Percentiles rank a stretch among this genome's conserved stretches.
Conservation (phyloP, 352 stramenopile genomes). For the Pythium brachiatum region DNA sequence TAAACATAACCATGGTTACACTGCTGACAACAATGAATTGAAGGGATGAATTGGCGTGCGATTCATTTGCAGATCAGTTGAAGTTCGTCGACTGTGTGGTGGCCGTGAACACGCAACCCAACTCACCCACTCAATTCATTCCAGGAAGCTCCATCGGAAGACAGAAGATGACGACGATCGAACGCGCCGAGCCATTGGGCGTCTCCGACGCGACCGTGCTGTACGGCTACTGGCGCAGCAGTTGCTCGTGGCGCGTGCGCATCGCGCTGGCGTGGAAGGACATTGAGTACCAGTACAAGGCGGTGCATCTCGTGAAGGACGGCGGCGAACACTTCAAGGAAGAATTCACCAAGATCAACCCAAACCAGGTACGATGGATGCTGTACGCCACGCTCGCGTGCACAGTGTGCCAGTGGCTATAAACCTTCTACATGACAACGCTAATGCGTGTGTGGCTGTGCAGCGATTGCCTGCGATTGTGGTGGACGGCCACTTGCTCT, state of each 20-base stretch:
- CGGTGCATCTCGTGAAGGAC: slow-evolving; percentile 68
- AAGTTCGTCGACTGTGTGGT: slow-evolving; percentile 9
- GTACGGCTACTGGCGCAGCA: slow-evolving; percentile 89
- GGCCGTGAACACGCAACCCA: neutral
- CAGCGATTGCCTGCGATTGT: slow-evolving; percentile 77
- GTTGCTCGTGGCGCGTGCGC: slow-evolving; percentile 88
- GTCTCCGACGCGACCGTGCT: slow-evolving; percentile 32
- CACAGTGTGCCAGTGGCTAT: no score
- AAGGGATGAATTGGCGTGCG: slow-evolving; percentile 1
- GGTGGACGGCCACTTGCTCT: slow-evolving; percentile 65
- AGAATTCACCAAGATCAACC: slow-evolving; percentile 60
- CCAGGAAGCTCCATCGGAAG: neutral
- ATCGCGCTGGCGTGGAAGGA: slow-evolving; percentile 87
- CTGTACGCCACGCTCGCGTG: neutral
- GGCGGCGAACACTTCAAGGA: slow-evolving; percentile 54
- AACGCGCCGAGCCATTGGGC: neutral
- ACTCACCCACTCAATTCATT: neutral
- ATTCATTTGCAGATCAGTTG: neutral
- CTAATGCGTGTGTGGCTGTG: neutral
- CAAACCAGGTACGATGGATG: slow-evolving; percentile 46
- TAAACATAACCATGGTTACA: neutral
- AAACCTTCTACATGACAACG: neutral
- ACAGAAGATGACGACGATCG: neutral
- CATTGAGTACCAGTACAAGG: slow-evolving; percentile 74
- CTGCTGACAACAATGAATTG: slow-evolving; percentile 1